Percentiles rank a stretch among this genome's conserved stretches.
These are phyloP conservation scores for Fusarium duplospermum DNA, from an alignment of 2,329 filamentous ascomycete species.

Conservation along the genomic window DNA sequence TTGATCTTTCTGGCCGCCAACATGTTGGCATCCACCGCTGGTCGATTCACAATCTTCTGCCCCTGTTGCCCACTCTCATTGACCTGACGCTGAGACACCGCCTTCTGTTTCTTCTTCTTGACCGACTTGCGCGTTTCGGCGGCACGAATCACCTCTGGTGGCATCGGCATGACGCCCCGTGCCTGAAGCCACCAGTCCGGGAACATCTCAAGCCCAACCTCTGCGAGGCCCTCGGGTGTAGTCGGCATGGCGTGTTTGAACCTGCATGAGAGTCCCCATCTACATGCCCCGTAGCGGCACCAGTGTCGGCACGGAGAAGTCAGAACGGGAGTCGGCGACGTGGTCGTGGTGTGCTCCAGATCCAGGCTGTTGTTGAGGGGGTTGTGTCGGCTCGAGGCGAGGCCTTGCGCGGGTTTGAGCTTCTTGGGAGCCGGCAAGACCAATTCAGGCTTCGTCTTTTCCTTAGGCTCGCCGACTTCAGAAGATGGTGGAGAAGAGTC, in stretches of 20 bases:
- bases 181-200: constrained; percentile 57
- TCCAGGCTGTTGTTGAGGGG: constrained; percentile 7
- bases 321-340: background rate
- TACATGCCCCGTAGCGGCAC: constrained; percentile 61
- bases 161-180: constrained; percentile 30
- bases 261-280: constrained; percentile 56
- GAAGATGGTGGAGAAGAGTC: background rate
- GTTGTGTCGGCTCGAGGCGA: constrained; percentile 34
- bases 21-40: background rate
- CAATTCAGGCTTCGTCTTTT: background rate
- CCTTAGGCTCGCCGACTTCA: background rate
- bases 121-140: constrained; percentile 9
- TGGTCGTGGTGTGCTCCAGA: background rate
- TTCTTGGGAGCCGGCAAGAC: background rate
- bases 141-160: constrained; percentile 1
- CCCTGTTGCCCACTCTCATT: background rate
- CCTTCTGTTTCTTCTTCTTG: constrained; percentile 26
- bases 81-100: background rate
- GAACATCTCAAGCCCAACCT: constrained; percentile 55
- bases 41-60: background rate
- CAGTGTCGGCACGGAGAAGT: constrained; percentile 55
- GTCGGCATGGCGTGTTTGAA: constrained; percentile 62
- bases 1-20: background rate
- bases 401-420: constrained; percentile 17
- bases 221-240: constrained; percentile 52